Base-by-base conservation (phyloP, 169 alveolate genomes). In the Cyclospora cayetanensis region DNA sequence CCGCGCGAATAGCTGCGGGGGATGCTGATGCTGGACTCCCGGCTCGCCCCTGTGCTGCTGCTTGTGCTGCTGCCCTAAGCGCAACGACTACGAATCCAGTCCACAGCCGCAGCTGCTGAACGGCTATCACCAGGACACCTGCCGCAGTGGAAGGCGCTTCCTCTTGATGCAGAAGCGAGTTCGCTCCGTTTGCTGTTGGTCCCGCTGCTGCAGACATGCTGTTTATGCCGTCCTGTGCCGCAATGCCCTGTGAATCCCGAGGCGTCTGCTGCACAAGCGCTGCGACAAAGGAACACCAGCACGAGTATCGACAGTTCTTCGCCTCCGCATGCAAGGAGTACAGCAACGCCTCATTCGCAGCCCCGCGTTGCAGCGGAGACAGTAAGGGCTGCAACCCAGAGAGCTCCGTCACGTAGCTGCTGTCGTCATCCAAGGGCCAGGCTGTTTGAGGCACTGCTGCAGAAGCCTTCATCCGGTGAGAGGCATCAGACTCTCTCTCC, bases 281-380 rank as follows among this genome's bases (percentile, higher is more conserved):
- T 18, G 84, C 63, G 5, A 72, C 84, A 42, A 70, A 70, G 0
- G 53, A 31, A 39, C 83, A 70, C 83, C 83, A 70, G 83, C 83
- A 70, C 11, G 55, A 9, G 52, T 70, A 70, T 7, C 53, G 22
- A 53, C 83, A 70, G 50, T 27, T 31, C 53, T 18, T 35, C 0
- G 83, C 83, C 15, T 31, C 53, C 22, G 50, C 83, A 70, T 34
- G 34, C 50, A 70, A 2, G 35, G 5, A 29, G 18, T 7, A 20
- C 50, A 70, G 83, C 83, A 70, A 29, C 46, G 15, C 53, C 39
- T 70, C 83, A 29, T 20, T 70, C 31, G 53, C 3, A 2, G 52
- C 20, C 55, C 27, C 50, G n/a, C 83, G 22, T 53, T 35, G 4
- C n/a, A 70, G 53, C 27, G 83, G 83, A 29, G 83, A 70, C 83